A percentile compares a stretch with the other conserved stretches of the same genome.
These are phyloP conservation scores for Endocalyx cinctus DNA, from an alignment of 2,329 filamentous ascomycete species.

Conservation along the genomic window DNA sequence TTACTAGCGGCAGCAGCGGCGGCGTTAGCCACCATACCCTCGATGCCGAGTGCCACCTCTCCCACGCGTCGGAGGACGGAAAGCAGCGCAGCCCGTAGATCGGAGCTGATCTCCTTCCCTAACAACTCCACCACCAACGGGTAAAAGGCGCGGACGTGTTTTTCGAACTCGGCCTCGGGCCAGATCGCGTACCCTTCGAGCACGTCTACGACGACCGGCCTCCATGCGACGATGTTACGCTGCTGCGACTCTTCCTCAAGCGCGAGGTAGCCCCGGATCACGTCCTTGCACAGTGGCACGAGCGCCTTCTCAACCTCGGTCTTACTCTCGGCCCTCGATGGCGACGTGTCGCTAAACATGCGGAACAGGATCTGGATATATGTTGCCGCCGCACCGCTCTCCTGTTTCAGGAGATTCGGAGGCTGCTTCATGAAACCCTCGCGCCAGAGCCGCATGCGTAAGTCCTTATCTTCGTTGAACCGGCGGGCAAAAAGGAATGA, in stretches of 20 bases:
- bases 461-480: slow-evolving; percentile 96
- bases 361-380: slow-evolving; percentile 94
- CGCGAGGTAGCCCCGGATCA: slow-evolving; percentile 76
- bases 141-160: slow-evolving; percentile 79
- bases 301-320: slow-evolving; percentile 85
- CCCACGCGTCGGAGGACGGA: slow-evolving; percentile 76
- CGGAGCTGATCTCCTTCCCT: slow-evolving; percentile 72
- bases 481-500: slow-evolving; percentile 94
- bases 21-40: slow-evolving; percentile 40
- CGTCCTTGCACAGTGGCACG: slow-evolving; percentile 91
- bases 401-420: slow-evolving; percentile 95
- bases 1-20: slow-evolving; percentile 10
- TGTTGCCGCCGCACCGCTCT: slow-evolving; percentile 85
- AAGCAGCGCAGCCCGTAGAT: slow-evolving; percentile 75
- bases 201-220: slow-evolving; percentile 94
- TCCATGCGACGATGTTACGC: slow-evolving; percentile 93
- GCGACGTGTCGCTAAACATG: slow-evolving; percentile 90
- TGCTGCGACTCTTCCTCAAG: slow-evolving; percentile 97
- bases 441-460: slow-evolving; percentile 89
- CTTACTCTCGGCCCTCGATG: slow-evolving; percentile 74
- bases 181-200: slow-evolving; percentile 89
- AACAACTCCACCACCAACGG: slow-evolving; percentile 80
- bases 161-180: slow-evolving; percentile 71
- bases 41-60: slow-evolving; percentile 63
- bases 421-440: slow-evolving; percentile 99